Conservation (phyloP, 2,329 filamentous ascomycete genomes). For the Pestalotiopsis sp. region DNA sequence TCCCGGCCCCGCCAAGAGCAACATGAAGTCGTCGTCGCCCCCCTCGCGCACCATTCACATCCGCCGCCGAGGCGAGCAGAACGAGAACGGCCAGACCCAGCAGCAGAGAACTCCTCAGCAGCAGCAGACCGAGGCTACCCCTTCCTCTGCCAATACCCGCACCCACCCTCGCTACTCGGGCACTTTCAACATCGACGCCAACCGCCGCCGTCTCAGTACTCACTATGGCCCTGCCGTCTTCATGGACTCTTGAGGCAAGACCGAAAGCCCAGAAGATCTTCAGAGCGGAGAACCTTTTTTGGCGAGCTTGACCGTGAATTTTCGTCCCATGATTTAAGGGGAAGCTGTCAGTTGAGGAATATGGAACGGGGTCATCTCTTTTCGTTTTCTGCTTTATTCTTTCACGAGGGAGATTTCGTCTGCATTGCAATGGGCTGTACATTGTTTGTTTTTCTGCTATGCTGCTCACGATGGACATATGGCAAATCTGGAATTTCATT, state of each 20-base stretch:
- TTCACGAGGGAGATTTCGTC: too few species aligned
- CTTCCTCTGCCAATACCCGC: neutral
- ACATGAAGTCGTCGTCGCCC: neutral
- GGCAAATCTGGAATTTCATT: too few species aligned
- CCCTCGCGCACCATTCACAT: neutral
- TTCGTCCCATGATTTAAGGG: too few species aligned
- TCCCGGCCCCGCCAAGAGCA: neutral
- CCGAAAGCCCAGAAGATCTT: too few species aligned
- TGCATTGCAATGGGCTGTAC: too few species aligned
- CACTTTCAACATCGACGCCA: neutral
- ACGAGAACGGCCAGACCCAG: neutral
- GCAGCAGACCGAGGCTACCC: neutral
- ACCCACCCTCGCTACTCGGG: conserved; percentile 11
- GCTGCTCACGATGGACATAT: too few species aligned
- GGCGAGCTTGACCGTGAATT: too few species aligned
- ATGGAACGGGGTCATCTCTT: too few species aligned
- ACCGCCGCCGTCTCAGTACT: neutral
- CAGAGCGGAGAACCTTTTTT: too few species aligned
- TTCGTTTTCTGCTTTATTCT: too few species aligned
- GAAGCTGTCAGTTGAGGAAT: too few species aligned
- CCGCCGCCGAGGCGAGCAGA: neutral
- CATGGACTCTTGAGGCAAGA: neutral
- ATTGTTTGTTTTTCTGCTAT: too few species aligned
- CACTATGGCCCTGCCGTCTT: conserved; percentile 7
- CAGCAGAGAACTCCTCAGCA: neutral